Evolutionary conservation across 2,329 filamentous ascomycete genomes (phyloP).

Genomic region (Myriosclerotinia scirpicola): DNA sequence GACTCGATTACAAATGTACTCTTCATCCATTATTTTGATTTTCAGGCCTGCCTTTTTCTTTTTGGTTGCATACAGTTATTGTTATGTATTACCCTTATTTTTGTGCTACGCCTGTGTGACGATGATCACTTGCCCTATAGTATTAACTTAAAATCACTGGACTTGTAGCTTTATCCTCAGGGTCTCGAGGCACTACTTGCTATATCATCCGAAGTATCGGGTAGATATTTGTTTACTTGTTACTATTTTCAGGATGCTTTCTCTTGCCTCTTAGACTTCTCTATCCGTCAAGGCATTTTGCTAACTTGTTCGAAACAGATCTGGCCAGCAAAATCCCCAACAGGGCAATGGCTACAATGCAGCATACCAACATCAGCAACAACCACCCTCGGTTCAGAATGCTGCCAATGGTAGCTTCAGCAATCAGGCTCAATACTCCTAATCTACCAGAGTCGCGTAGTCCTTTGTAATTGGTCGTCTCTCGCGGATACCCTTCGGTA

Average conservation of each 20-base stretch:
- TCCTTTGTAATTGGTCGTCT: conserved; percentile 11
- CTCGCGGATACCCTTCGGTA: conserved; percentile 20
- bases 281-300: background rate
- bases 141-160: conserved; percentile 1
- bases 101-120: conserved; percentile 22
- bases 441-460: background rate
- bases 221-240: background rate
- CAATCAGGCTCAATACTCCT: background rate
- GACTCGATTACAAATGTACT: conserved; percentile 30
- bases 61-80: conserved; percentile 13
- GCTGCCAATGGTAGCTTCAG: background rate
- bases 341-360: conserved; percentile 9
- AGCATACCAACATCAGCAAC: conserved; percentile 10
- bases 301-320: conserved; percentile 8
- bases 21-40: conserved; percentile 22
- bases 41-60: conserved; percentile 17
- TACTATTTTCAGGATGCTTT: background rate
- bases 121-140: conserved; percentile 11
- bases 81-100: conserved; percentile 18
- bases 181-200: background rate
- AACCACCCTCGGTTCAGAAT: conserved; percentile 8
- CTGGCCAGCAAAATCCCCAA: conserved; percentile 4
- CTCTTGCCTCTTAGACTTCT: background rate
- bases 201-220: conserved; percentile 15
- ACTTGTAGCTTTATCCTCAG: conserved; percentile 17